A percentile compares a stretch with the other conserved stretches of the same genome.
These are phyloP conservation scores for Avena insularis DNA, from an alignment of 176 grass and related monocot genomes.

Conservation along the genomic window DNA sequence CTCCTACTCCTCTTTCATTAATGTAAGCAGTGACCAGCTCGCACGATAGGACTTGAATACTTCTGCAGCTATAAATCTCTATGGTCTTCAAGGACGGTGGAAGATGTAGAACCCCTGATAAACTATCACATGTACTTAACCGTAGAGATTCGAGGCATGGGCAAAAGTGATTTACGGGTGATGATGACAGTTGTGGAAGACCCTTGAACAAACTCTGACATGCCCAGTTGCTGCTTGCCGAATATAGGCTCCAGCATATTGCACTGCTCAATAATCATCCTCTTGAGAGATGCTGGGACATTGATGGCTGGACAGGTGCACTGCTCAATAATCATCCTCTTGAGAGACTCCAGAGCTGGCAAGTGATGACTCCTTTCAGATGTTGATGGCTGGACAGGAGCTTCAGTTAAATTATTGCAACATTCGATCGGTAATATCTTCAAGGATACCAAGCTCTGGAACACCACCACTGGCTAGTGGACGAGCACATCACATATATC, in stretches of 20 bases:
- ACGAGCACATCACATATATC: rapidly evolving
- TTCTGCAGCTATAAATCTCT: neutral
- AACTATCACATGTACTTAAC: neutral
- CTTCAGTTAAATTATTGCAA: neutral
- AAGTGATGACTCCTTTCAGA: neutral
- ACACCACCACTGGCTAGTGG: neutral
- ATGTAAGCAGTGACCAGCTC: too few species aligned
- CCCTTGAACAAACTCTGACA: neutral
- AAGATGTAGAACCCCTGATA: neutral
- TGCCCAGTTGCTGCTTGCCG: neutral
- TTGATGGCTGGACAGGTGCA: too few species aligned
- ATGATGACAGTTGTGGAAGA: neutral
- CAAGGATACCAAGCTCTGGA: too few species aligned
- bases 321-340: neutral
- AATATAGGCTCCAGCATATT: neutral
- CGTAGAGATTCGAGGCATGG: neutral
- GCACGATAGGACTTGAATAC: too few species aligned
- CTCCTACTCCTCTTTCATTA: too few species aligned
- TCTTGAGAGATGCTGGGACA: neutral
- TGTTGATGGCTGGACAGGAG: too few species aligned
- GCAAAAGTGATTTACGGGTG: neutral
- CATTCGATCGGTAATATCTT: too few species aligned
- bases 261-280: rapidly evolving
- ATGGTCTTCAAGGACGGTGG: neutral
- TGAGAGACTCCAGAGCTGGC: neutral